phyloP scores from a whole-genome alignment of 352 stramenopile species.

The Phytophthora nicotianae region DNA sequence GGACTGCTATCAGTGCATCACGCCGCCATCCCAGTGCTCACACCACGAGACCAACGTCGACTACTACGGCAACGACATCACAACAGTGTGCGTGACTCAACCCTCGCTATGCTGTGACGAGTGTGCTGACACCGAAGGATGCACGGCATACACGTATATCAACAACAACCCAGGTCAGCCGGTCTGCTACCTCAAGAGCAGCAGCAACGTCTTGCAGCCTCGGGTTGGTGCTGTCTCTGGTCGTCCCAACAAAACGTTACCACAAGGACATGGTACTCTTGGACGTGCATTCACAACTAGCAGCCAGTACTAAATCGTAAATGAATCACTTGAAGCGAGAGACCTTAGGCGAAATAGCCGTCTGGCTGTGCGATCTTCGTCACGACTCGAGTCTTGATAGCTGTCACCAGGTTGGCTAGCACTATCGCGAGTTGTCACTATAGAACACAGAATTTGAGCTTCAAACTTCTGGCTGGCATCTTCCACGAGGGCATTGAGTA shows the following conservation, averaged over 20 bases:
- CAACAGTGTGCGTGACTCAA: constrained; percentile 45
- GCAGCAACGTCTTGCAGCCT: background rate
- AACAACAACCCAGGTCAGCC: constrained; percentile 9
- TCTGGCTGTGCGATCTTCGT: constrained; percentile 3
- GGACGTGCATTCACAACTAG: background rate
- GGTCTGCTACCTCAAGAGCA: constrained; percentile 45
- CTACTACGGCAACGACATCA: constrained; percentile 54
- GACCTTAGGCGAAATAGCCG: constrained; percentile 25
- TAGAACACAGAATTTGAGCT: constrained; percentile 34
- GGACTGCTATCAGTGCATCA: constrained; percentile 60
- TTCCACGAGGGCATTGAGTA: constrained; percentile 46
- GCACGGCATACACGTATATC: constrained; percentile 47
- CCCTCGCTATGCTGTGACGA: constrained; percentile 52
- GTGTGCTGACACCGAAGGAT: constrained; percentile 39
- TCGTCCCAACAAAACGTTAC: constrained; percentile 35
- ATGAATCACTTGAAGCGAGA: constrained; percentile 24
- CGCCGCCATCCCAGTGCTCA: constrained; percentile 35
- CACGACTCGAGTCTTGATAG: constrained; percentile 21
- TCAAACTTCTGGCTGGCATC: constrained; percentile 46
- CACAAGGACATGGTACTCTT: background rate
- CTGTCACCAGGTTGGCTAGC: constrained; percentile 17
- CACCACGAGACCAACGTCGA: constrained; percentile 40
- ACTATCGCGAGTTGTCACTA: constrained; percentile 3
- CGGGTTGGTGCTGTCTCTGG: constrained; percentile 35
- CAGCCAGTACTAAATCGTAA: constrained; percentile 25